Conservation (phyloP, 2,329 filamentous ascomycete genomes). For the Beauveria rudraprayagi region DNA sequence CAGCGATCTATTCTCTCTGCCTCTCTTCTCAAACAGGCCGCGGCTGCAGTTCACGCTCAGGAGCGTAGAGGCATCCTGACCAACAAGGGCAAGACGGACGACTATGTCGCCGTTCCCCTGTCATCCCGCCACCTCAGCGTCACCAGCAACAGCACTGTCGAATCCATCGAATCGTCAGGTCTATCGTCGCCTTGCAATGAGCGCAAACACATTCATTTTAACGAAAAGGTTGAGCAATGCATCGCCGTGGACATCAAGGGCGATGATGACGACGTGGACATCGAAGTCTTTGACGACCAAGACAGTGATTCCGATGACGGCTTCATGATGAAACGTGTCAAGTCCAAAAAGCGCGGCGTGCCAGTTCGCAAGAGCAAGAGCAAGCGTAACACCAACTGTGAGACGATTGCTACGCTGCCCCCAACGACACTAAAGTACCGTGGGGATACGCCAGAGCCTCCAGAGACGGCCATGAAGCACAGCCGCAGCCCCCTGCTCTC, state of each 20-base stretch:
- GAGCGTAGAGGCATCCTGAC: conserved; percentile 51
- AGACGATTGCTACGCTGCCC: conserved; percentile 80
- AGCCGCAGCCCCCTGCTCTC: conserved; percentile 50
- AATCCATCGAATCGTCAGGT: conserved; percentile 66
- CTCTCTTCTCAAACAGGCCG: conserved; percentile 81
- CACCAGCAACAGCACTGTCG: conserved; percentile 53
- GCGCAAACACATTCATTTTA: conserved; percentile 88
- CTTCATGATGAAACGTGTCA: conserved; percentile 71
- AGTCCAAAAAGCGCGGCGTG: conserved; percentile 41
- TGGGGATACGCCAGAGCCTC: conserved; percentile 63
- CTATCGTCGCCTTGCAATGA: conserved; percentile 53
- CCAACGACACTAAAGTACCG: conserved; percentile 82
- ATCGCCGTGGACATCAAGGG: conserved; percentile 87
- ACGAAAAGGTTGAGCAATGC: conserved; percentile 91
- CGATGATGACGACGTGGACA: conserved; percentile 63
- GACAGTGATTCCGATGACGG: conserved; percentile 68
- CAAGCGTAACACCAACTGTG: conserved; percentile 36
- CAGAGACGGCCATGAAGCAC: conserved; percentile 55
- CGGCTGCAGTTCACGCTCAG: conserved; percentile 77
- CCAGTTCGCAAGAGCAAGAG: conserved; percentile 32
- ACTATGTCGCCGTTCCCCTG: conserved; percentile 59
- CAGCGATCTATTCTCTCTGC: conserved; percentile 82
- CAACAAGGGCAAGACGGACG: conserved; percentile 53
- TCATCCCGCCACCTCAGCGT: conserved; percentile 53
- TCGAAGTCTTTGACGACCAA: conserved; percentile 46